Percentiles rank a stretch among this genome's conserved stretches.
Conservation (phyloP, 108 stramenopile species). For the Nannochloropsis oceanica region DNA sequence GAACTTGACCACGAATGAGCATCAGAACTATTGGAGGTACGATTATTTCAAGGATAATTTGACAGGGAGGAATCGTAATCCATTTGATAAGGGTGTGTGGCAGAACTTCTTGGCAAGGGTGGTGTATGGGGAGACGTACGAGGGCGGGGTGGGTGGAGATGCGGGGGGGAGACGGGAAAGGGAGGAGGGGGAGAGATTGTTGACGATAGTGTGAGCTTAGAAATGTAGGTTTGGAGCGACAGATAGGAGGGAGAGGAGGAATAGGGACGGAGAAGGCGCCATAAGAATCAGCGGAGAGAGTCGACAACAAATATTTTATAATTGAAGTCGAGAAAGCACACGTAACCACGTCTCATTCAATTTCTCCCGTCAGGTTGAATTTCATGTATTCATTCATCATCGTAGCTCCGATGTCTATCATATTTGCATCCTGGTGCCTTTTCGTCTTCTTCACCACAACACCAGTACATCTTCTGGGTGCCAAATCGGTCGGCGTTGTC, state of each 20-base stretch:
- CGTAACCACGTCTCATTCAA: too few species aligned
- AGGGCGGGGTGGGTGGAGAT: neutral
- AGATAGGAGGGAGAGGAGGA: too few species aligned
- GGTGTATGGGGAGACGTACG: neutral
- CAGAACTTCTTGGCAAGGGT: constrained; percentile 39
- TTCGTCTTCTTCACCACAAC: neutral
- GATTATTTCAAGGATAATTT: constrained; percentile 52
- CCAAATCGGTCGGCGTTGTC: neutral
- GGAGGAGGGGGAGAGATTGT: neutral
- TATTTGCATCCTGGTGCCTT: neutral
- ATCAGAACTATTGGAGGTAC: constrained; percentile 57
- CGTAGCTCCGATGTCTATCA: neutral
- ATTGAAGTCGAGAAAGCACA: too few species aligned
- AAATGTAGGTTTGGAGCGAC: neutral
- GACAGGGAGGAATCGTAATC: constrained; percentile 53
- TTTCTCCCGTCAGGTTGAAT: neutral
- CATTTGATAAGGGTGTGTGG: constrained; percentile 58
- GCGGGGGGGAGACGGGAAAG: neutral
- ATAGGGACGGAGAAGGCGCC: too few species aligned
- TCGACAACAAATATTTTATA: too few species aligned
- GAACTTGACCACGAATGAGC: constrained; percentile 92
- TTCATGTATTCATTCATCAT: neutral
- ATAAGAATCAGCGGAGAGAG: too few species aligned
- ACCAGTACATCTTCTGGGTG: neutral
- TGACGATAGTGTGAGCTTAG: neutral